Conservation (phyloP, 768 basidiomycete genomes). For the Clavaria fumosa region DNA sequence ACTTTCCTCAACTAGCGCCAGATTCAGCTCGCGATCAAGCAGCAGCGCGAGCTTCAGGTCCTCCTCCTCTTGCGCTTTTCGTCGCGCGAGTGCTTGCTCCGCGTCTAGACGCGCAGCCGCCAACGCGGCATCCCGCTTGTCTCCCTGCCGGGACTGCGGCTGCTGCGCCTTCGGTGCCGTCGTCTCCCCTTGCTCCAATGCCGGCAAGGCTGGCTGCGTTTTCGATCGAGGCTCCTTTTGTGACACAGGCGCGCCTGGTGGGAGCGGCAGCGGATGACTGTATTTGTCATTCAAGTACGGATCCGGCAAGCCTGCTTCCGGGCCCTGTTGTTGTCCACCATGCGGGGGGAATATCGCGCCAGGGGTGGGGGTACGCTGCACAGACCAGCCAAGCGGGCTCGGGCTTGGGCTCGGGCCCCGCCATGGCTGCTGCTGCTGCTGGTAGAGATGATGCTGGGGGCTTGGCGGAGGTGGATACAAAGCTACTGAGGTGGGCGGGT, state of each 20-base stretch:
- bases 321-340: not conserved
- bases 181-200: no score
- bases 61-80: slow-evolving; percentile 26
- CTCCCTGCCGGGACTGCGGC: slow-evolving; percentile 14
- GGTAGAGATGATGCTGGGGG: no score
- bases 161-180: slow-evolving; percentile 10
- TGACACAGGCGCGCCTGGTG: slow-evolving; percentile 19
- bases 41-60: slow-evolving; percentile 36
- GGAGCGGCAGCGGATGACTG: slow-evolving; percentile 38
- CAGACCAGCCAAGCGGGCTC: no score
- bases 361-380: not conserved
- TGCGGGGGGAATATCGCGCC: slow-evolving; percentile 11
- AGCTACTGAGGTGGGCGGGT: no score
- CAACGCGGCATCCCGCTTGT: slow-evolving; percentile 10
- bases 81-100: slow-evolving; percentile 24
- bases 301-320: slow-evolving; percentile 21
- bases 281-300: slow-evolving; percentile 33
- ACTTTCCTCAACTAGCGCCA: no score
- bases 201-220: no score
- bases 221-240: no score
- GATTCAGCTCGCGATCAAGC: slow-evolving; percentile 41
- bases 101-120: slow-evolving; percentile 20
- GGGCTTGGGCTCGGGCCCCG: no score
- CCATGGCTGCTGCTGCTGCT: no score
- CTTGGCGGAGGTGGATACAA: no score